Evolutionary conservation across 352 stramenopile genomes (phyloP).

Genomic region (Phytophthora colocasiae): DNA sequence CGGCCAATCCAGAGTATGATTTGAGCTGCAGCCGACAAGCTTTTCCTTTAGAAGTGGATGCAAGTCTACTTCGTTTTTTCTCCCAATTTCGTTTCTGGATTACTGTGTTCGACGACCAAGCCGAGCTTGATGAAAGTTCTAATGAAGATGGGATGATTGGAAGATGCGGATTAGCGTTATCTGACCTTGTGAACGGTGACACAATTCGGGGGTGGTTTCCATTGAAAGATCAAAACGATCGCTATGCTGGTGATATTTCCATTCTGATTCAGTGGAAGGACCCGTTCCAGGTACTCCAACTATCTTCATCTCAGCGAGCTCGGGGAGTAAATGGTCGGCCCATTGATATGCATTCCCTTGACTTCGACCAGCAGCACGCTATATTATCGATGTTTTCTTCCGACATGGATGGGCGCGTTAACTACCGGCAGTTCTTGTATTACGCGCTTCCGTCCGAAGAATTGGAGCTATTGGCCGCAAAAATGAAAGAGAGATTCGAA

Average conservation of each 20-base stretch:
- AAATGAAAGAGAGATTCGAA: conserved; percentile 70
- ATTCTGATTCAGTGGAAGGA: conserved; percentile 83
- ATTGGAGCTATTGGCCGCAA: conserved; percentile 61
- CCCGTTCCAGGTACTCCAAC: conserved; percentile 71
- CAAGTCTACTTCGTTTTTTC: conserved; percentile 84
- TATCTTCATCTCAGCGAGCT: conserved; percentile 45
- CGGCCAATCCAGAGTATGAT: conserved; percentile 79
- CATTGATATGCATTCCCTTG: conserved; percentile 60
- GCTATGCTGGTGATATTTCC: conserved; percentile 69
- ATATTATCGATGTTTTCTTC: conserved; percentile 67
- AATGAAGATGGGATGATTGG: conserved; percentile 76
- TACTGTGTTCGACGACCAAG: conserved; percentile 89
- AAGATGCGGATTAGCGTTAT: conserved; percentile 70
- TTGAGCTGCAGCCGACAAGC: conserved; percentile 64
- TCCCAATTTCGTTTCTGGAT: conserved; percentile 82
- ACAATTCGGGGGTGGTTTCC: conserved; percentile 73
- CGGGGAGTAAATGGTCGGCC: conserved; percentile 34
- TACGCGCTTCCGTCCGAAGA: conserved; percentile 62
- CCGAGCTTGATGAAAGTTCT: conserved; percentile 39
- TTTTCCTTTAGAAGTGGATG: conserved; percentile 77
- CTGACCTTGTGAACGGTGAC: conserved; percentile 75
- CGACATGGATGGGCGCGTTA: conserved; percentile 67
- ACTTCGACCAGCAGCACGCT: conserved; percentile 77
- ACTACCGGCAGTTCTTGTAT: conserved; percentile 75
- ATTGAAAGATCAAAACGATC: conserved; percentile 65